Evolutionary conservation across 345 rosid genomes (phyloP).

Genomic region (Euphorbia peplus): DNA sequence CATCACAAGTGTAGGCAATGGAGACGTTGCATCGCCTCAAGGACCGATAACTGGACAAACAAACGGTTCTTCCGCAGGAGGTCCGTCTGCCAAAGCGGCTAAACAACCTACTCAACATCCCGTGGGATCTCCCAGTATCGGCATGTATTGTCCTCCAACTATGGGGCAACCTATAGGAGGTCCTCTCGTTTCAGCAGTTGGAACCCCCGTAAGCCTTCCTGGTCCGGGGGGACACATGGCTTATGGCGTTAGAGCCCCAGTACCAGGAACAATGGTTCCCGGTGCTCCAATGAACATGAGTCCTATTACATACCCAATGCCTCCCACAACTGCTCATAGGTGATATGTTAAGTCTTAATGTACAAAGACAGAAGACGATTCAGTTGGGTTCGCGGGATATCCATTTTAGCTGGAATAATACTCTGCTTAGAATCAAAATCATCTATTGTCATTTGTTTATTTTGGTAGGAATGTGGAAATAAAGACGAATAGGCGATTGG

Average conservation of each 20-base stretch:
- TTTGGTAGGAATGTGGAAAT: conserved; percentile 23
- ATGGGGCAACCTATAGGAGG: conserved; percentile 87
- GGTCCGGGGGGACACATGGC: conserved; percentile 63
- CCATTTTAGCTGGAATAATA: conserved; percentile 38
- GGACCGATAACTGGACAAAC: conserved; percentile 93
- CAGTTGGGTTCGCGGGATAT: conserved; percentile 17
- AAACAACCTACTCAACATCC: conserved; percentile 59
- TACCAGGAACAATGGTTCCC: conserved; percentile 45
- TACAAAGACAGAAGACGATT: conserved; percentile 45
- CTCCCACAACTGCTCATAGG: conserved; percentile 71
- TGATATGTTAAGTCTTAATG: conserved; percentile 44
- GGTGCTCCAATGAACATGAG: conserved; percentile 77
- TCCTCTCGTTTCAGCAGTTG: conserved; percentile 81
- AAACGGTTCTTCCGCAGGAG: conserved; percentile 50
- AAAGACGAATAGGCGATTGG: conserved; percentile 16
- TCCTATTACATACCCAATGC: conserved; percentile 69
- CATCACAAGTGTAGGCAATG: conserved; percentile 77
- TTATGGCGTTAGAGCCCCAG: conserved; percentile 65
- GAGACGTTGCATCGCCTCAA: conserved; percentile 61
- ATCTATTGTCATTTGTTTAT: conserved; percentile 28
- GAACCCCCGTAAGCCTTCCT: conserved; percentile 85
- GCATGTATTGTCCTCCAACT: conserved; percentile 60
- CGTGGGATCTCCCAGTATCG: conserved; percentile 41
- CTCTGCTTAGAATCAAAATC: conserved; percentile 30
- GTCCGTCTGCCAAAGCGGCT: conserved; percentile 48